A percentile compares a stretch with the other conserved stretches of the same genome.
phyloP scores from a whole-genome alignment of 2,329 filamentous ascomycete genomes.

The Penicillium thymicola region DNA sequence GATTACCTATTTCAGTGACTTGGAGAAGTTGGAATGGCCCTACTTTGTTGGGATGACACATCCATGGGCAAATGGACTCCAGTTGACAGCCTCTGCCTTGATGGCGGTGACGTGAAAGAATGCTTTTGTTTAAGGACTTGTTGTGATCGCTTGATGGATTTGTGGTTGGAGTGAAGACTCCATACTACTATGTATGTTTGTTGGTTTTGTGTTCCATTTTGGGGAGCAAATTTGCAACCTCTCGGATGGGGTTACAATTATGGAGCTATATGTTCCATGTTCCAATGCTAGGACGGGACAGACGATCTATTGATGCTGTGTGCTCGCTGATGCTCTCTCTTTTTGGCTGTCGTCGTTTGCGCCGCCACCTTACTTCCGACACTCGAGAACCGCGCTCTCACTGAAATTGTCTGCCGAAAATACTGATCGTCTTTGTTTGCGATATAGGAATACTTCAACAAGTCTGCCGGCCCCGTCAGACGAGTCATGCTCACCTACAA shows the following conservation, averaged over 20 bases:
- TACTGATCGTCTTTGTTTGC: constrained; percentile 48
- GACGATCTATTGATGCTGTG: constrained; percentile 48
- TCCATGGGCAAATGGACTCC: background rate
- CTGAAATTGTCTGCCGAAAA: constrained; percentile 28
- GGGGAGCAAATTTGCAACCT: background rate
- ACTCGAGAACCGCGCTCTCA: constrained; percentile 22
- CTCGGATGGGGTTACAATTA: background rate
- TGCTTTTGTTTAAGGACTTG: constrained; percentile 12
- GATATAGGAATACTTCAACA: constrained; percentile 90
- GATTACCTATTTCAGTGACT: constrained; percentile 17
- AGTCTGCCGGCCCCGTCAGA: constrained; percentile 86
- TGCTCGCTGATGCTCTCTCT: constrained; percentile 57
- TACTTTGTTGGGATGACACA: background rate
- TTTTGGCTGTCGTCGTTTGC: constrained; percentile 25
- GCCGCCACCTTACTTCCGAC: constrained; percentile 25
- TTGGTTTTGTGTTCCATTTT: constrained; percentile 2
- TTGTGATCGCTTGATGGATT: constrained; percentile 10
- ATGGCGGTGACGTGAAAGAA: background rate
- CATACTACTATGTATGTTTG: background rate
- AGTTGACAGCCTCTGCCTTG: background rate
- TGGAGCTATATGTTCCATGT: background rate
- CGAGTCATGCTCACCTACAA: constrained; percentile 89
- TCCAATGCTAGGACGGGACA: background rate
- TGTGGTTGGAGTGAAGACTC: constrained; percentile 2
- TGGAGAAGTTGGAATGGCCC: background rate